phyloP scores from a whole-genome alignment of 192 early-diverging fungal genomes.

The Globomyces pollinis-pini region DNA sequence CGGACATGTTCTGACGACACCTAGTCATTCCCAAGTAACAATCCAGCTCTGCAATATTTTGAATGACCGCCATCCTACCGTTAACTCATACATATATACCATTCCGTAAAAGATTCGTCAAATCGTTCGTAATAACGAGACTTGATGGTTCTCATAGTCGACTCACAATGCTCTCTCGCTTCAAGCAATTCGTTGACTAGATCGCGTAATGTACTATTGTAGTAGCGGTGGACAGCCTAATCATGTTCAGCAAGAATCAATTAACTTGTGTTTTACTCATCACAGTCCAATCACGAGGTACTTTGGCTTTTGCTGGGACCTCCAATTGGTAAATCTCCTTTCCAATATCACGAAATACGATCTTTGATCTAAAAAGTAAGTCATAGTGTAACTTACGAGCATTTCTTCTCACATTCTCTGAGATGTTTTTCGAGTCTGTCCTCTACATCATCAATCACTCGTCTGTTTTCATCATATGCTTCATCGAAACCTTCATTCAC shows the following conservation, averaged over 20 bases:
- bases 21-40: constrained; percentile 67
- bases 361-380: constrained; percentile 34
- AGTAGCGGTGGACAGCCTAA: constrained; percentile 79
- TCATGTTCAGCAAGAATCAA: too few relatives aligned
- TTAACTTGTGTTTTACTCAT: constrained; percentile 77
- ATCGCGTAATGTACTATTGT: constrained; percentile 54
- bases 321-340: constrained; percentile 97
- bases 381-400: constrained; percentile 42
- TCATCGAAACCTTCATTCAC: constrained; percentile 58
- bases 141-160: constrained; percentile 68
- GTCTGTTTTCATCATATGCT: constrained; percentile 66
- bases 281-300: constrained; percentile 68
- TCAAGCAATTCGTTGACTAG: constrained; percentile 71
- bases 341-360: constrained; percentile 82
- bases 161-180: constrained; percentile 68
- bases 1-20: constrained; percentile 43
- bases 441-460: constrained; percentile 52
- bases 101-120: constrained; percentile 65
- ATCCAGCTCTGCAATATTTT: constrained; percentile 77
- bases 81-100: constrained; percentile 23
- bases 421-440: constrained; percentile 60
- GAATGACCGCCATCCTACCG: constrained; percentile 47
- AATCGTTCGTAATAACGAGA: constrained; percentile 73
- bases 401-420: constrained; percentile 49
- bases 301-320: constrained; percentile 62